Evolutionary conservation across 148 eudicot species (phyloP).

Genomic region (Polygonum maritimum): DNA sequence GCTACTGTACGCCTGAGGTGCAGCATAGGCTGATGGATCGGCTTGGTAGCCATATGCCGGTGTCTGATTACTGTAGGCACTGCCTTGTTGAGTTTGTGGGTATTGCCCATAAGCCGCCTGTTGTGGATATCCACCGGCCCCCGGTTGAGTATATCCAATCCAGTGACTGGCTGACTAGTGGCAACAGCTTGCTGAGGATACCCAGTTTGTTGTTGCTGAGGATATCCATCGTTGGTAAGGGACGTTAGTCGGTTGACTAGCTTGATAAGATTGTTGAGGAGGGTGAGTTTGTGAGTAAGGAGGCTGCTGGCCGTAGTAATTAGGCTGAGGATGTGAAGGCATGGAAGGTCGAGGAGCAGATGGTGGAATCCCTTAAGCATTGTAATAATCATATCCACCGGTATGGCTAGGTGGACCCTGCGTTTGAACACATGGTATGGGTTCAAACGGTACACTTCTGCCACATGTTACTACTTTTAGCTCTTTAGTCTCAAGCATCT

Average conservation of each 20-base stretch:
- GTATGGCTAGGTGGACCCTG: constrained; percentile 60
- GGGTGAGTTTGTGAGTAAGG: constrained; percentile 54
- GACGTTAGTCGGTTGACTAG: constrained; percentile 55
- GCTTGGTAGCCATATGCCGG: constrained; percentile 58
- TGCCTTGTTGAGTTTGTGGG: constrained; percentile 39
- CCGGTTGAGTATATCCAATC: constrained; percentile 52
- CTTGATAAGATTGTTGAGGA: constrained; percentile 41
- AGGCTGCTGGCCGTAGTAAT: constrained; percentile 61
- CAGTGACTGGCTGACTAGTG: constrained; percentile 36
- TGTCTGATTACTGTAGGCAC: constrained; percentile 38
- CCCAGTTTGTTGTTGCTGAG: constrained; percentile 31
- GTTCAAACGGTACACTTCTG: constrained; percentile 37
- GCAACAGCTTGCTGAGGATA: constrained; percentile 53
- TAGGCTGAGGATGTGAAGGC: constrained; percentile 48
- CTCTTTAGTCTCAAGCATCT: constrained; percentile 88
- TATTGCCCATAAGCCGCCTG: constrained; percentile 59
- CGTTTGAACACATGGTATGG: constrained; percentile 24
- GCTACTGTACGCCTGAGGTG: constrained; percentile 35
- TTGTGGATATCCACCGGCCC: constrained; percentile 38
- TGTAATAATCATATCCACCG: constrained; percentile 43
- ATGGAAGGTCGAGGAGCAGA: constrained; percentile 25
- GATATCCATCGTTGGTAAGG: constrained; percentile 48
- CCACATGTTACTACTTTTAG: constrained; percentile 42
- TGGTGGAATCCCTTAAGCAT: constrained; percentile 19
- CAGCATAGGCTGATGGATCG: constrained; percentile 35